Percentiles rank a stretch among this genome's conserved stretches.
Conservation (phyloP, 1,139 yeast genomes). For the Hansenula sp. region DNA sequence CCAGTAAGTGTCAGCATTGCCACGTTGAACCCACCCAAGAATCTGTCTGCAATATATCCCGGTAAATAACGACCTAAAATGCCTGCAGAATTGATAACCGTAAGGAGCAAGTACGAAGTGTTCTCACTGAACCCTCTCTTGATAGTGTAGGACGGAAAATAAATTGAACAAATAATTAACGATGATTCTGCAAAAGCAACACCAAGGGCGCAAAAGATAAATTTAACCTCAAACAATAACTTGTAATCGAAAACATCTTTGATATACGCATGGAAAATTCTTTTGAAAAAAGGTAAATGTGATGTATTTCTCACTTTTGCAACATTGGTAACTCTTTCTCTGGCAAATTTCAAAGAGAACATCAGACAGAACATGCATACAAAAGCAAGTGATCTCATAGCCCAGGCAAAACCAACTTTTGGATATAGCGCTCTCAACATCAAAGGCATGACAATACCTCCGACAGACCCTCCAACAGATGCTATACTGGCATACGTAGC, state of each 20-base stretch:
- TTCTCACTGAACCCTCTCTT: slow-evolving; percentile 48
- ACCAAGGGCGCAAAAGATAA: slow-evolving; percentile 23
- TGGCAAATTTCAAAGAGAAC: slow-evolving; percentile 25
- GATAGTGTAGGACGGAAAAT: slow-evolving; percentile 49
- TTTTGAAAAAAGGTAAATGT: slow-evolving; percentile 4
- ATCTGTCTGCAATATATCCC: slow-evolving; percentile 48
- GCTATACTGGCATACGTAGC: slow-evolving; percentile 62
- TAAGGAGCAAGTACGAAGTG: slow-evolving; percentile 46
- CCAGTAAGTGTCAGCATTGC: slow-evolving; percentile 37
- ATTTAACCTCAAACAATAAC: slow-evolving; percentile 20
- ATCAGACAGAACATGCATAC: slow-evolving; percentile 26
- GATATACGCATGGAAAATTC: neutral
- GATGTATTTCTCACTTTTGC: slow-evolving; percentile 3
- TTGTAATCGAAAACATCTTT: slow-evolving; percentile 22
- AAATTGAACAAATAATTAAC: slow-evolving; percentile 42
- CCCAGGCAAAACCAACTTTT: slow-evolving; percentile 54
- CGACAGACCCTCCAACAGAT: slow-evolving; percentile 66
- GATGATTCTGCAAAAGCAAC: slow-evolving; percentile 34
- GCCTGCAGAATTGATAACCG: slow-evolving; percentile 58
- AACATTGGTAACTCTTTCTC: slow-evolving; percentile 17
- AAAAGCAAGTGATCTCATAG: slow-evolving; percentile 53
- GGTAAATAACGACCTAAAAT: slow-evolving; percentile 57
- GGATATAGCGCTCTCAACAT: slow-evolving; percentile 50
- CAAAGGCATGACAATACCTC: slow-evolving; percentile 62
- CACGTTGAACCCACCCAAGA: slow-evolving; percentile 52